phyloP scores from a whole-genome alignment of 768 basidiomycete species.

The Cystobasidium tubakii region DNA sequence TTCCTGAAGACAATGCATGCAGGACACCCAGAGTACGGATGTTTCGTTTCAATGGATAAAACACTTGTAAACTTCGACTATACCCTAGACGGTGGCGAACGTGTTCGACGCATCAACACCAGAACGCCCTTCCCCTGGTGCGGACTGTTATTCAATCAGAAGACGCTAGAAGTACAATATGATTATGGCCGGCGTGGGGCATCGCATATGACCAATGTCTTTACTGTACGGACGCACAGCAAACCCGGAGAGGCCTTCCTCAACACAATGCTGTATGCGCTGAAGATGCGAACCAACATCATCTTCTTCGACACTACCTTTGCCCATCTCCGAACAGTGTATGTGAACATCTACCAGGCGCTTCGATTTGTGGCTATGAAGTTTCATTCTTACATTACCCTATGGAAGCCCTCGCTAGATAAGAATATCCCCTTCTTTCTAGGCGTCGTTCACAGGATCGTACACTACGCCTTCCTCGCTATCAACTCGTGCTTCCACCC shows the following conservation, averaged over 20 bases:
- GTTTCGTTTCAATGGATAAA: constrained; percentile 80
- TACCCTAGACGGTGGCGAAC: constrained; percentile 48
- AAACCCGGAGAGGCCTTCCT: constrained; percentile 62
- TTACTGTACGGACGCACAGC: constrained; percentile 66
- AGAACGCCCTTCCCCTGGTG: constrained; percentile 73
- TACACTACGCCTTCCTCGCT: constrained; percentile 58
- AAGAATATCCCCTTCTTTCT: constrained; percentile 53
- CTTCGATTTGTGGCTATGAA: constrained; percentile 76
- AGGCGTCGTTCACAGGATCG: constrained; percentile 63
- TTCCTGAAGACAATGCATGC: constrained; percentile 72
- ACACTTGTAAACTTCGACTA: constrained; percentile 78
- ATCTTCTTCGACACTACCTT: constrained; percentile 71
- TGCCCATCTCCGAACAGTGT: constrained; percentile 60
- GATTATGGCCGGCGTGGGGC: constrained; percentile 54
- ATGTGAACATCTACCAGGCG: constrained; percentile 80
- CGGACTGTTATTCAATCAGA: constrained; percentile 72
- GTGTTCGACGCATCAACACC: constrained; percentile 23
- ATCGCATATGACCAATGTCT: constrained; percentile 56
- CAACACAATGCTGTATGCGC: constrained; percentile 67
- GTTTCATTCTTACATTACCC: constrained; percentile 70
- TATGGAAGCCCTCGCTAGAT: constrained; percentile 38
- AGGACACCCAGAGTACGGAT: constrained; percentile 84
- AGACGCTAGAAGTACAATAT: constrained; percentile 66
- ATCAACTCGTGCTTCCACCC: constrained; percentile 55
- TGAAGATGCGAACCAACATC: constrained; percentile 67